Percentiles rank a stretch among this genome's conserved stretches.
Evolutionary conservation across 805 yeast genomes (phyloP).

Genomic region (Komagataella mondaviorum): DNA sequence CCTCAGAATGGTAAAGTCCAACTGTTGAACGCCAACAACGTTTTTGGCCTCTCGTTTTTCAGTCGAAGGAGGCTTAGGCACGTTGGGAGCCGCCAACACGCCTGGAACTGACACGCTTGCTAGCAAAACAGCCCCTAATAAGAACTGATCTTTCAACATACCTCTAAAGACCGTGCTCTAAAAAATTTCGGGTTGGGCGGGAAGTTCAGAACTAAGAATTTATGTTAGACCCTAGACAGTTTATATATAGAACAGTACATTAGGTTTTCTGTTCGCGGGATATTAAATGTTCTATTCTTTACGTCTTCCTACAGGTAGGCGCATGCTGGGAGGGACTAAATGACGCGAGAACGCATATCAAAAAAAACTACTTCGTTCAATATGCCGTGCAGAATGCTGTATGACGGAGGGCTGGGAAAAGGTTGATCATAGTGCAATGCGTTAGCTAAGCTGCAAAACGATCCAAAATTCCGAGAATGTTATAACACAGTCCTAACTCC

Average conservation of each 20-base stretch:
- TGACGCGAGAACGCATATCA: neutral
- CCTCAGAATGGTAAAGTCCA: conserved; percentile 10
- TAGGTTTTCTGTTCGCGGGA: neutral
- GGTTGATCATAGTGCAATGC: neutral
- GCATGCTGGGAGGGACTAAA: neutral
- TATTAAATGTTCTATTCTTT: neutral
- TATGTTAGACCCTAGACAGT: neutral
- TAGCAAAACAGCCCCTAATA: neutral
- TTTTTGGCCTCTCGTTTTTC: neutral
- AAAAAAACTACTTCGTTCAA: no score
- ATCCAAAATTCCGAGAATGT: neutral
- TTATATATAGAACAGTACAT: neutral
- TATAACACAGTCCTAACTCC: neutral
- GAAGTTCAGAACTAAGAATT: neutral
- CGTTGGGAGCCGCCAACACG: neutral
- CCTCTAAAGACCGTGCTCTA: neutral
- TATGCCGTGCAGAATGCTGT: neutral
- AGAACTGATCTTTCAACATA: neutral
- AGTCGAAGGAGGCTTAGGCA: neutral
- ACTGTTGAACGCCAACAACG: conserved; percentile 2
- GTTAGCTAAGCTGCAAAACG: neutral
- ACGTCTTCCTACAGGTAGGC: neutral
- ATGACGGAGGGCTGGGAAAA: neutral
- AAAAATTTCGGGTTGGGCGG: neutral
- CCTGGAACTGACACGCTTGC: neutral